Evolutionary conservation across 352 stramenopile genomes (phyloP), one percentile per base, ranked within the genome.

Genomic region (Thraustochytrium sp.): DNA sequence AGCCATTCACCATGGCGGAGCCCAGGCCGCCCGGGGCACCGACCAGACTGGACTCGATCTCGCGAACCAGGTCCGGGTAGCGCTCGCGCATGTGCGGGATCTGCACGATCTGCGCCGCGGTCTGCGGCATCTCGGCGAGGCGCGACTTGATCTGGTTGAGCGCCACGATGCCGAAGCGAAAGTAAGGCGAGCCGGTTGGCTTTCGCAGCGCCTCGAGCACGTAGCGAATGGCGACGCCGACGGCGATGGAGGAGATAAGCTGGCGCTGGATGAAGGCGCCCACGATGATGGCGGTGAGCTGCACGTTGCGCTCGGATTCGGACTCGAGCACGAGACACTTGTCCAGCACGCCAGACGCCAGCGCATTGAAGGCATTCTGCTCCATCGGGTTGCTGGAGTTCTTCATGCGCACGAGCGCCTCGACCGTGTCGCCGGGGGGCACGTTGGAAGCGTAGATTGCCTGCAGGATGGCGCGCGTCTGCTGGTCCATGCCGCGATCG

Each of bases 281-380:
- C 85, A 99, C 98, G 4, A 99, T 89, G 82, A 98, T 96, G 34
- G 95, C 97, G 8, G 96, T 99, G 86, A 99, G 99, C 3, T 96
- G 93, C 46, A 99, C 87, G 87, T 99, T 96, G 89, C 98, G 99
- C 87, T 99, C 96, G 5, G 96, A 96, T 86, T 99, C 99, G 82
- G 97, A 96, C 48, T 96, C 95, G 86, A 99, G 99, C 89, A 99
- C 99, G 65, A 95, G 91, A 87, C 99, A 99, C 88, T 99, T 96
- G 85, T 99, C 96, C 87, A 99, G 99, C 1, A 99, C 88, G 86
- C 99, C 99, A 89, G 99, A 96, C 82, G 99, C 97, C 96, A 99
- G 99, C 86, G 95, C 99, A 54, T 97, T 97, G 87, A 99, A 99
- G 84, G 99, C 98, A 87, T 99, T 96, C 68, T 98, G 96, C 85